Percentiles rank a stretch among this genome's conserved stretches.
Evolutionary conservation across 2,329 filamentous ascomycete genomes (phyloP).

Genomic region (Phyllosticta citriasiana): DNA sequence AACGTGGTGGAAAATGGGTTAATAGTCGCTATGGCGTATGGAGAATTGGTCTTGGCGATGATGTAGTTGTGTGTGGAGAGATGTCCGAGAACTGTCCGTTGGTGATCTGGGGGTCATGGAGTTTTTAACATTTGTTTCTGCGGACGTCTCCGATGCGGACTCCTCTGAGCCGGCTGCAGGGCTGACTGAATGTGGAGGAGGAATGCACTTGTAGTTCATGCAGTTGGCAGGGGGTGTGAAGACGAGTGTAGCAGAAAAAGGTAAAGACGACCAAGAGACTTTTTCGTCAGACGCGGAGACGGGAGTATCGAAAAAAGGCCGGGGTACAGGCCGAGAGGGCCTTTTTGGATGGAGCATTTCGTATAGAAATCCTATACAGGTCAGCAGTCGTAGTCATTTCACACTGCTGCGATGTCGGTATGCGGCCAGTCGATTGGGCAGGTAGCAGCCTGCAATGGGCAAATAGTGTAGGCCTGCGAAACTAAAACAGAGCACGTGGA

Average conservation of each 20-base stretch:
- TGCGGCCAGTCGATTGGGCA: background rate
- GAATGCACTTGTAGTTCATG: background rate
- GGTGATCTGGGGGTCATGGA: background rate
- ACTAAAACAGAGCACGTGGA: background rate
- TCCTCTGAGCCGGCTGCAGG: background rate
- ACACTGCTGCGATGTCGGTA: background rate
- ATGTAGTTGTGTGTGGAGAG: background rate
- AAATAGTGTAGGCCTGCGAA: background rate
- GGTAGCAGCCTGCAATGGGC: background rate
- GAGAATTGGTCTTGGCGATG: background rate
- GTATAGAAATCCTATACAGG: background rate
- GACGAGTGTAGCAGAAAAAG: background rate
- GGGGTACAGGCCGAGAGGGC: background rate
- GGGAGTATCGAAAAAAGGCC: background rate
- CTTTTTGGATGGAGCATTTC: background rate
- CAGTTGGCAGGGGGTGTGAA: background rate
- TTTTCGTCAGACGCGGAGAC: background rate
- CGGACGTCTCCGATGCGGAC: background rate
- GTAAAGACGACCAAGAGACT: background rate
- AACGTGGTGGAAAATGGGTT: background rate
- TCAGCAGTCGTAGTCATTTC: background rate
- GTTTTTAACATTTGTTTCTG: background rate
- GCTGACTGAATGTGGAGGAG: background rate
- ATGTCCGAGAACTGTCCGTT: background rate
- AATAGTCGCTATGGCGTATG: background rate